These are phyloP conservation scores for Perkinsus olseni DNA, from an alignment of 169 alveolate species.

Conservation along the genomic window DNA sequence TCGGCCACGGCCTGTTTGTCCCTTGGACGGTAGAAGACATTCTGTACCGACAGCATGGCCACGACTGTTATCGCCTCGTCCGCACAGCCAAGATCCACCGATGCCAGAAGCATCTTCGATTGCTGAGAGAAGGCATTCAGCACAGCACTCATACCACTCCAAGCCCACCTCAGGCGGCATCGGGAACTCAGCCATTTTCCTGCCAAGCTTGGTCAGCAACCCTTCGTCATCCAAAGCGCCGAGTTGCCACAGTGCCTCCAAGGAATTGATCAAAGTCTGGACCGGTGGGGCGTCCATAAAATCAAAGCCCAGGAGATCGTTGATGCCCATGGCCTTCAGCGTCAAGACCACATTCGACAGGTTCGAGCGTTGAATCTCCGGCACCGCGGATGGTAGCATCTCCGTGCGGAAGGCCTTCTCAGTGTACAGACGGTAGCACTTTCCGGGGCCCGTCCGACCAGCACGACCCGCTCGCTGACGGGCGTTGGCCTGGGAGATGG, in stretches of 20 bases:
- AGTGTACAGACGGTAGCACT: conserved; percentile 98
- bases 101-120: conserved; percentile 81
- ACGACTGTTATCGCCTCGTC: conserved; percentile 95
- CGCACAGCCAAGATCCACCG: conserved; percentile 94
- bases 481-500: conserved; percentile 97
- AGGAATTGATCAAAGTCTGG: conserved; percentile 89
- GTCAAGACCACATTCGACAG: conserved; percentile 94
- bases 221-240: conserved; percentile 99
- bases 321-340: conserved; percentile 99
- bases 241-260: conserved; percentile 92
- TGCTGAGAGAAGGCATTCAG: neutral
- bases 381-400: conserved; percentile 97
- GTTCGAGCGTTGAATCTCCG: conserved; percentile 98
- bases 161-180: conserved; percentile 85
- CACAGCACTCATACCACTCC: neutral
- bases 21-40: conserved; percentile 93
- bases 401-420: conserved; percentile 94
- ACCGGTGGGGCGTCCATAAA: conserved; percentile 99
- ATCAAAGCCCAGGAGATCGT: conserved; percentile 94
- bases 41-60: conserved; percentile 94
- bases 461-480: conserved; percentile 99
- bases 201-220: conserved; percentile 94
- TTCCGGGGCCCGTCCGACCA: conserved; percentile 99
- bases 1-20: conserved; percentile 94
- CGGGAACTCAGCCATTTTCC: conserved; percentile 99